Base-by-base conservation (phyloP, 2,329 filamentous ascomycete genomes). In the Cryphonectria japonica region DNA sequence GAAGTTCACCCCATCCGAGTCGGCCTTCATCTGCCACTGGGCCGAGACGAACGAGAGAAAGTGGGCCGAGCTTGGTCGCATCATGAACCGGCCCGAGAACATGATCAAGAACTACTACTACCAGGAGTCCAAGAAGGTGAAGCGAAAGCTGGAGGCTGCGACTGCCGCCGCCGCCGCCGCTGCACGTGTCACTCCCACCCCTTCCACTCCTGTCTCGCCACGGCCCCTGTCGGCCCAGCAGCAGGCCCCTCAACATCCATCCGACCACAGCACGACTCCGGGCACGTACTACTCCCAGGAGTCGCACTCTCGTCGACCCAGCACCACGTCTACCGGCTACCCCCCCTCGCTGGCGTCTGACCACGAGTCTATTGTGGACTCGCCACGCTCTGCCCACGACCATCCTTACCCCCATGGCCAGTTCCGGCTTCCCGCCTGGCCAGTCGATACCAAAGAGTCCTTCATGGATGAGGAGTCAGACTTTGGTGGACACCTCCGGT, bases 101-200 rank as follows among this genome's bases (percentile, higher is more conserved):
- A 92, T 93, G 59, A 93, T 97, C 73, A 97, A 97, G 87, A 97
- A 97, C 80, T 97, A 94, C 93, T 97, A 93, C 93, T 68, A 72
- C 71, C 71, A 72, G 26, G 68, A 72, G 68, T 16, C 26, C 52
- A 72, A 72, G 71, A 72, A 72, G 61, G 52, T 68, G 26, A 59
- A n/a, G 34, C 19, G 19, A 43, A n/a, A 52, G 26, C 60, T 19
- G 19, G 63, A 57, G 29, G 13, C n/a, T 1, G 29, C n/a, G n/a
- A n/a, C 52, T 61, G 11, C 59, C 29, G 59, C 59, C 37, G 59
- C 59, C 19, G 32, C 59, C 29, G 59, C 16, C 32, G 14, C 29
- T 13, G 57, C 29, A 13, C 26, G 16, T 37, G 29, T 37, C 32
- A 61, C 29, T 2, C 59, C 59, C 37, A 22, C 59, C 9, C 29